Evolutionary conservation across 306 rosid genomes (phyloP), one percentile per base, ranked within the genome.

Genomic region (Acmispon strigosus): DNA sequence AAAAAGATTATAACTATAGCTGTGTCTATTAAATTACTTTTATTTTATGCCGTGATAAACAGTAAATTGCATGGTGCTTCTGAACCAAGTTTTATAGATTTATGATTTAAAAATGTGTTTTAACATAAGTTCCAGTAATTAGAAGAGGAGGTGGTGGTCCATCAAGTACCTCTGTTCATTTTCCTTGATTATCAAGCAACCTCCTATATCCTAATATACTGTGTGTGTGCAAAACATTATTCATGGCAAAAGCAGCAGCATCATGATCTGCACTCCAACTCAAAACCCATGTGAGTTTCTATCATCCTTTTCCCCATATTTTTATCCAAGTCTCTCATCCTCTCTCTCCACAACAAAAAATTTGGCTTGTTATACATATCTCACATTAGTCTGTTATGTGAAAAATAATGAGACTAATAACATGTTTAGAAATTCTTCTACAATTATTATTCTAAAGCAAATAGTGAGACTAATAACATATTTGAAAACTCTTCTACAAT

Each of bases 111-210:
- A 32, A 32, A 55, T 34, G 50, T 54, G 58, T 70, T 73, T 67
- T 78, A 53, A 32, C 43, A 54, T 70, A 75, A 75, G 51, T 10
- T 60, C 0, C 2, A 29, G 79, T 77, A 66, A 81, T 73, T 77
- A 84, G 72, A 78, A 84, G 84, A 85, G 85, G 70, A 62, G 86
- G 89, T 77, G 93, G 91, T 79, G 98, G 89, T 86, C 99, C 96
- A 91, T 89, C 91, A 82, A 80, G 90, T 85, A 83, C 81, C 61
- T 50, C 76, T 82, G 88, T 84, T 87, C 84, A 85, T 77, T 87
- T 89, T 89, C 85, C 97, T 95, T 95, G 87, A 82, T 54, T 64
- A 75, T 79, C 92, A 94, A 94, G 97, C 95, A 89, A 90, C 78
- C 78, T 80, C 37, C 78, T 71, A 62, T 27, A 32, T 32, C 37